These are phyloP conservation scores for Candolleomyces aberdarensis DNA, from an alignment of 768 basidiomycete genomes.

Conservation along the genomic window DNA sequence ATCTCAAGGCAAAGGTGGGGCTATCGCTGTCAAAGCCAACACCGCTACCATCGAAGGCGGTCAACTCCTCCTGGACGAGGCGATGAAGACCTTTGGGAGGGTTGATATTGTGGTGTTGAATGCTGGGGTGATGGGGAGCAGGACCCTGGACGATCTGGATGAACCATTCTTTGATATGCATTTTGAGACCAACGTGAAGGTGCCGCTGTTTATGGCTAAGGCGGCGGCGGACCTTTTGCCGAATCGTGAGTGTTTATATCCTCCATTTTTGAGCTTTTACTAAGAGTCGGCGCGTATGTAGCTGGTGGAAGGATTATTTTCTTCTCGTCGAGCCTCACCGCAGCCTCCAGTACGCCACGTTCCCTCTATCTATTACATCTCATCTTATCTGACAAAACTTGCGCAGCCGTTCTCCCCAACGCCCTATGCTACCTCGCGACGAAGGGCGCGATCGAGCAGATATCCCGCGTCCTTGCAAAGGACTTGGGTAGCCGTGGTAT, in stretches of 20 bases:
- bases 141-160: slow-evolving; percentile 45
- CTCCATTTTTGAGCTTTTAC: neutral
- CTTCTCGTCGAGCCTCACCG: slow-evolving; percentile 50
- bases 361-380: neutral
- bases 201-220: slow-evolving; percentile 53
- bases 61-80: slow-evolving; percentile 42
- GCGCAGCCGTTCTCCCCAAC: slow-evolving; percentile 39
- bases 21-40: slow-evolving; percentile 52
- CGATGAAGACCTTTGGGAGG: slow-evolving; percentile 45
- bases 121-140: slow-evolving; percentile 55
- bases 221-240: slow-evolving; percentile 40
- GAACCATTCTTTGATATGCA: slow-evolving; percentile 51
- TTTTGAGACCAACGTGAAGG: slow-evolving; percentile 56
- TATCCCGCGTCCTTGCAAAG: slow-evolving; percentile 54
- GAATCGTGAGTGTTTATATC: slow-evolving; percentile 30
- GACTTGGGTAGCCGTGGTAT: slow-evolving; percentile 52
- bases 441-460: slow-evolving; percentile 60
- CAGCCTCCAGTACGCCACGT: slow-evolving; percentile 29
- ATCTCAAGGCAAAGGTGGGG: slow-evolving; percentile 39
- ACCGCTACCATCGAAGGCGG: slow-evolving; percentile 47
- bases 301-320: slow-evolving; percentile 57
- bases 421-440: slow-evolving; percentile 51
- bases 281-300: slow-evolving; percentile 8
- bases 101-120: slow-evolving; percentile 61
- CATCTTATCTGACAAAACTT: neutral